phyloP scores from a whole-genome alignment of 2,329 filamentous ascomycete species.

The Ceratocystis smalleyi region DNA sequence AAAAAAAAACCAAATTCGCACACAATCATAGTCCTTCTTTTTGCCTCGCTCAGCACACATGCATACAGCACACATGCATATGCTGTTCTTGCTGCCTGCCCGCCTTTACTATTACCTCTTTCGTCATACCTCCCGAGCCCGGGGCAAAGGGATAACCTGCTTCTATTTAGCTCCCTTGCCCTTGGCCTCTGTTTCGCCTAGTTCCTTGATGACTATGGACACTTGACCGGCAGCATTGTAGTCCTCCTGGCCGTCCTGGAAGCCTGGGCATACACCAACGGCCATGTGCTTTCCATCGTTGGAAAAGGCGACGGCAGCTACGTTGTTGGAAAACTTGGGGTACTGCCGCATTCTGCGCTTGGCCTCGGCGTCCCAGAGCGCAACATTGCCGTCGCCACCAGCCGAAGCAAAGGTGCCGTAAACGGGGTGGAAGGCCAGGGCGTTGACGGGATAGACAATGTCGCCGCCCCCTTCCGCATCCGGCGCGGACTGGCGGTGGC shows the following conservation, averaged over 20 bases:
- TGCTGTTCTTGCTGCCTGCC: background rate
- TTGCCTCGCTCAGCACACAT: background rate
- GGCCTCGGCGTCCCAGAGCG: constrained; percentile 79
- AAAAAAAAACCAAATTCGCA: background rate
- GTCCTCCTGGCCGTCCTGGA: constrained; percentile 74
- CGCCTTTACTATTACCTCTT: background rate
- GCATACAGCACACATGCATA: background rate
- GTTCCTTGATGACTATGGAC: constrained; percentile 65
- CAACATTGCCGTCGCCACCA: constrained; percentile 81
- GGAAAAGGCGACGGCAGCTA: constrained; percentile 65
- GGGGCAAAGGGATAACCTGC: background rate
- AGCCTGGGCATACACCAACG: constrained; percentile 68
- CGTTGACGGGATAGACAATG: constrained; percentile 82
- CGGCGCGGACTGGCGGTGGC: constrained; percentile 62
- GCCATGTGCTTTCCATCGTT: constrained; percentile 63
- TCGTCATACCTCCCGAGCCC: background rate
- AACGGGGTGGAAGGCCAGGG: constrained; percentile 71
- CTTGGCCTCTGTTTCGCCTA: constrained; percentile 77
- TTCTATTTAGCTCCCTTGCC: constrained; percentile 57
- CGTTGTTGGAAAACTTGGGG: constrained; percentile 63
- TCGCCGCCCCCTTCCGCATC: constrained; percentile 46
- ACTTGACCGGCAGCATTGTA: constrained; percentile 56
- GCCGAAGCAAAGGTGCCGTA: constrained; percentile 77
- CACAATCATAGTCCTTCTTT: constrained; percentile 2
- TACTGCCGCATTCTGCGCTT: constrained; percentile 85